Conservation (phyloP, 352 stramenopile genomes). For the Phytophthora citrophthora region DNA sequence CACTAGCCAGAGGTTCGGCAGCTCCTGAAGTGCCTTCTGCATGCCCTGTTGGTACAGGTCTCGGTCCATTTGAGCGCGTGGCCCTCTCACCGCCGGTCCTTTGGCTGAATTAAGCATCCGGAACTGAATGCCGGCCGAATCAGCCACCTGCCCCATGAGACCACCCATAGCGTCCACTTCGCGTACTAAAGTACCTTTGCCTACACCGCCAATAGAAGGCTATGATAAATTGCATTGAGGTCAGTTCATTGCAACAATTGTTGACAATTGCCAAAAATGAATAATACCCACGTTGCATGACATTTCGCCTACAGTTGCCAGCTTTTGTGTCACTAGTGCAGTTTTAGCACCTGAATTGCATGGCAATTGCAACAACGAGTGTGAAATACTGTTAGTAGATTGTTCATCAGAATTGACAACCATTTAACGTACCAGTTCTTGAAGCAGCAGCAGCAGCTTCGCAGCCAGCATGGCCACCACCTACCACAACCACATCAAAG, state of each 20-base stretch:
- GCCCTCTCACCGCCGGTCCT: slow-evolving; percentile 86
- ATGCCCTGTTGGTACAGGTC: slow-evolving; percentile 97
- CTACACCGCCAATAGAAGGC: slow-evolving; percentile 98
- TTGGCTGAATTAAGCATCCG: slow-evolving; percentile 97
- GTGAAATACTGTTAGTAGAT: slow-evolving; percentile 2
- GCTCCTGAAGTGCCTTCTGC: slow-evolving; percentile 79
- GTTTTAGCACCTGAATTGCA: slow-evolving; percentile 89
- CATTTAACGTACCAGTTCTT: slow-evolving; percentile 41
- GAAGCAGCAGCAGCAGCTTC: slow-evolving; percentile 63
- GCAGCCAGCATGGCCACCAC: slow-evolving; percentile 65
- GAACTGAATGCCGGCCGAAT: slow-evolving; percentile 97
- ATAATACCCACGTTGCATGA: slow-evolving; percentile 94
- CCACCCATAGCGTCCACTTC: slow-evolving; percentile 98
- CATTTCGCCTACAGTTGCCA: slow-evolving; percentile 97
- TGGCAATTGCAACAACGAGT: slow-evolving; percentile 3
- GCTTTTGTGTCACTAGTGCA: slow-evolving; percentile 95
- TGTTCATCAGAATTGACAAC: not conserved
- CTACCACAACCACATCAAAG: slow-evolving; percentile 70
- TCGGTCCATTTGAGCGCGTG: slow-evolving; percentile 96
- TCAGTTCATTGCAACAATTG: not conserved
- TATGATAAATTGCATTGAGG: slow-evolving; percentile 32
- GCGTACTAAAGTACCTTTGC: slow-evolving; percentile 98
- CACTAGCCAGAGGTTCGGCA: slow-evolving; percentile 92
- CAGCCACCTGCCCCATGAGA: slow-evolving; percentile 96
- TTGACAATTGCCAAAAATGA: not conserved